These are phyloP conservation scores for Hemerocallis citrina DNA, from an alignment of 106 monocot genomes.

Conservation along the genomic window DNA sequence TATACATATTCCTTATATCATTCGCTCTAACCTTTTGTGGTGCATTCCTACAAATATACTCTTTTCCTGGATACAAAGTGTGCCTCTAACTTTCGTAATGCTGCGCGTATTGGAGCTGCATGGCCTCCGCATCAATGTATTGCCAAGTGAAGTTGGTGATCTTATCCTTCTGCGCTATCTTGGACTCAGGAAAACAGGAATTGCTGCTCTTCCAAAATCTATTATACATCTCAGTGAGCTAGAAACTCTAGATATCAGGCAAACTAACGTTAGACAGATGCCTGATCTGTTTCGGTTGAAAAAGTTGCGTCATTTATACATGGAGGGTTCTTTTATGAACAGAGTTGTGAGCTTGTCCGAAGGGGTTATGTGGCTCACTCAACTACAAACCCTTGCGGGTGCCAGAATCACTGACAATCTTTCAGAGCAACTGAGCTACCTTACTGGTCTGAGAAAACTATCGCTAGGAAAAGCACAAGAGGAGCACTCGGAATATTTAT, in stretches of 20 bases:
- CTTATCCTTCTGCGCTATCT: neutral
- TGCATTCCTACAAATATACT: neutral
- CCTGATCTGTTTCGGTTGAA: neutral
- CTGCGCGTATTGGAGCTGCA: neutral
- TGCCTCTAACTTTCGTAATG: neutral
- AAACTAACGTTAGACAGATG: neutral
- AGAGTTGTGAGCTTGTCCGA: neutral
- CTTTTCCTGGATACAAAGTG: neutral
- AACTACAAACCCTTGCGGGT: neutral
- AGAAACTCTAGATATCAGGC: neutral
- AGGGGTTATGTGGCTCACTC: neutral
- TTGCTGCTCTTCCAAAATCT: neutral
- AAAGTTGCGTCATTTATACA: neutral
- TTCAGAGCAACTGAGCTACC: neutral
- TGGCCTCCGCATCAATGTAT: neutral
- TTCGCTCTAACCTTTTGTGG: neutral
- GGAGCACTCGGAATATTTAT: neutral
- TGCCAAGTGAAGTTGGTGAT: neutral
- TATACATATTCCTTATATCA: too few species aligned
- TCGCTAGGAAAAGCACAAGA: neutral
- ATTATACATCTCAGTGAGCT: neutral
- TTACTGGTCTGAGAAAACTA: neutral
- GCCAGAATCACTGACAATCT: neutral
- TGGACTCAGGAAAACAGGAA: neutral
- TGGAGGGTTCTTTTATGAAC: neutral